Evolutionary conservation across 139 green algal genomes (phyloP), one percentile per base, ranked within the genome.

Genomic region (Chlorella ohadii): DNA sequence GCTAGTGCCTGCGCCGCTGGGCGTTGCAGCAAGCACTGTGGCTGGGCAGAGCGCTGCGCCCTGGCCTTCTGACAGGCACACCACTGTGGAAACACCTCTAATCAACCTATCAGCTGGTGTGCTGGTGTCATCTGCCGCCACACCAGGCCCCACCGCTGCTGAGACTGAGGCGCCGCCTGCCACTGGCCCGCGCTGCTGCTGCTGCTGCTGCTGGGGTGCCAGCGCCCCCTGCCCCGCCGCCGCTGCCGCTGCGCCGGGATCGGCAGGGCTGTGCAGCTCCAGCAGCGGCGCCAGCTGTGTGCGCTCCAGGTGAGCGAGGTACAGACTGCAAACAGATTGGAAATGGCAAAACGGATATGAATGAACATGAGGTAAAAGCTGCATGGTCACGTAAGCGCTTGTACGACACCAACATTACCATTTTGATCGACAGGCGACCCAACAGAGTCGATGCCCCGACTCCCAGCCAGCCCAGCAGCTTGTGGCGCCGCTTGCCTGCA

Each of bases 301-400:
- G 17, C 34, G 44, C 90, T 99, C 96, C 71, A 98, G 38, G 72
- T 96, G 82, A 3, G 88, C 96, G 59, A 98, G 94, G 92, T 97
- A 99, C 33, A 98, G 78, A 82, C 85, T 92, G 90, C 96, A 44
- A 59, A 20, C 51, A 27, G 33, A 13, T 59, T 59, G 11, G 51
- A 59, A 23, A 23, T 16, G 44, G 44, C 44, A 2, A 71, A 41
- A n/a, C n/a, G n/a, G n/a, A n/a, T n/a, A n/a, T n/a, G n/a, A n/a
- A n/a, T n/a, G n/a, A n/a, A n/a, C n/a, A n/a, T n/a, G n/a, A n/a
- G n/a, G n/a, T n/a, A n/a, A n/a, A n/a, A n/a, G n/a, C n/a, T n/a
- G n/a, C n/a, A n/a, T n/a, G n/a, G n/a, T n/a, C n/a, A n/a, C n/a
- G n/a, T n/a, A n/a, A n/a, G n/a, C n/a, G n/a, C n/a, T n/a, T n/a